Evolutionary conservation across 108 stramenopile genomes (phyloP).

Genomic region (Skeletonema grethae): DNA sequence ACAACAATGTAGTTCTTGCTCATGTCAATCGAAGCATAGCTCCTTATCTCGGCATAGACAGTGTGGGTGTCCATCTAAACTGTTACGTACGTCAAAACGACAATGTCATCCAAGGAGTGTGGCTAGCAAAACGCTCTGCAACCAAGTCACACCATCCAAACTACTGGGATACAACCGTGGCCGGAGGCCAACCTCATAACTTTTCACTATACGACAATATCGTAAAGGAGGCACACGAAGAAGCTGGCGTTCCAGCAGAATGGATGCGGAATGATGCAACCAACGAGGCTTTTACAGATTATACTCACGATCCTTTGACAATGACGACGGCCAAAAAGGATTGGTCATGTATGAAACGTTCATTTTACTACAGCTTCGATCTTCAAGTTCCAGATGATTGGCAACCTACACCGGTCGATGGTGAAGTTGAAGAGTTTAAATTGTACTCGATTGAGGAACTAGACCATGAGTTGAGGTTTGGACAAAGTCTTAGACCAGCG

Average conservation of each 20-base stretch:
- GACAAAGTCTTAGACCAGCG: slow-evolving; percentile 33
- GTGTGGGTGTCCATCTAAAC: slow-evolving; percentile 46
- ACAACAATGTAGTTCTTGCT: slow-evolving; percentile 2
- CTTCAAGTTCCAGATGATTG: slow-evolving; percentile 31
- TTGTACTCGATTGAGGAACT: slow-evolving; percentile 37
- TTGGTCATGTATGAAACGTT: slow-evolving; percentile 47
- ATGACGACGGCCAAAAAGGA: slow-evolving; percentile 41
- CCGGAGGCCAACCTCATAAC: slow-evolving; percentile 42
- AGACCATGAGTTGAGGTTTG: slow-evolving; percentile 39
- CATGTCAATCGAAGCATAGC: slow-evolving; percentile 39
- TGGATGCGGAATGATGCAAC: slow-evolving; percentile 13
- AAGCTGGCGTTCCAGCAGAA: slow-evolving; percentile 43
- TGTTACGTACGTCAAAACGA: slow-evolving; percentile 37
- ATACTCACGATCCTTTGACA: slow-evolving; percentile 29
- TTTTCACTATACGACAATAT: slow-evolving; percentile 40
- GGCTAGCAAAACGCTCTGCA: slow-evolving; percentile 45
- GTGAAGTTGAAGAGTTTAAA: slow-evolving; percentile 45
- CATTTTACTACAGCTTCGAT: slow-evolving; percentile 51
- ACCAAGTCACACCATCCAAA: slow-evolving; percentile 49
- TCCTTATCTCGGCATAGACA: slow-evolving; percentile 41
- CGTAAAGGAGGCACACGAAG: slow-evolving; percentile 48
- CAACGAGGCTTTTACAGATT: slow-evolving; percentile 13
- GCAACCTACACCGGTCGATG: slow-evolving; percentile 34
- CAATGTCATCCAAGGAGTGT: slow-evolving; percentile 17
- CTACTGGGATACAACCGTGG: slow-evolving; percentile 52